Conservation (phyloP, 139 green algal species). For the Asterochloris sp. region DNA sequence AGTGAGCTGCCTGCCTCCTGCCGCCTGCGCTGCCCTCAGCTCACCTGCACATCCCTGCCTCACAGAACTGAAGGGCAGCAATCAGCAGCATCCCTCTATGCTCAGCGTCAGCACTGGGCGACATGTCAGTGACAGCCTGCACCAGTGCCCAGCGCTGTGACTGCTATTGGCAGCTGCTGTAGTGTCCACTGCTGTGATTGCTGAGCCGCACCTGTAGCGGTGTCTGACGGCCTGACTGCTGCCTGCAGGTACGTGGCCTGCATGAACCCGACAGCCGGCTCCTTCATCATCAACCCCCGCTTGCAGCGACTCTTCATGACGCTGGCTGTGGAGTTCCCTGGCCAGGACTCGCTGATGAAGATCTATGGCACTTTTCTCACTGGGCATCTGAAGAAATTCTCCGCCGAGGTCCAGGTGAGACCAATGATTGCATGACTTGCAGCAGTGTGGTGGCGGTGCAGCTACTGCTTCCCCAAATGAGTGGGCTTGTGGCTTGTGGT, state of each 20-base stretch:
- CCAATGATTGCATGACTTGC: not conserved
- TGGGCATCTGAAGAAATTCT: conserved; percentile 73
- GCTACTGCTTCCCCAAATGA: too few relatives aligned
- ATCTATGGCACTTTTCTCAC: conserved; percentile 88
- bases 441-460: too few relatives aligned
- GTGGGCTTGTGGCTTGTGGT: too few relatives aligned
- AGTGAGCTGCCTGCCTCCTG: conserved; percentile 43
- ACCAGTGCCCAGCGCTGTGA: too few relatives aligned
- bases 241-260: conserved; percentile 60
- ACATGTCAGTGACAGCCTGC: too few relatives aligned
- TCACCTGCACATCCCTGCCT: too few relatives aligned
- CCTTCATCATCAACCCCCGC: conserved; percentile 86
- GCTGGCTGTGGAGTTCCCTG: conserved; percentile 83
- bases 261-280: conserved; percentile 91
- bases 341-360: conserved; percentile 82
- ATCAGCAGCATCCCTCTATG: too few relatives aligned
- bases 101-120: too few relatives aligned
- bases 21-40: too few relatives aligned
- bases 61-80: too few relatives aligned
- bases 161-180: not conserved
- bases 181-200: not conserved
- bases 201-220: not conserved
- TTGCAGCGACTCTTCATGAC: conserved; percentile 93
- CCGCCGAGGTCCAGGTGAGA: conserved; percentile 43
- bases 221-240: not conserved